phyloP scores from a whole-genome alignment of 2,329 filamentous ascomycete genomes.

The Stachybotrys elegans region DNA sequence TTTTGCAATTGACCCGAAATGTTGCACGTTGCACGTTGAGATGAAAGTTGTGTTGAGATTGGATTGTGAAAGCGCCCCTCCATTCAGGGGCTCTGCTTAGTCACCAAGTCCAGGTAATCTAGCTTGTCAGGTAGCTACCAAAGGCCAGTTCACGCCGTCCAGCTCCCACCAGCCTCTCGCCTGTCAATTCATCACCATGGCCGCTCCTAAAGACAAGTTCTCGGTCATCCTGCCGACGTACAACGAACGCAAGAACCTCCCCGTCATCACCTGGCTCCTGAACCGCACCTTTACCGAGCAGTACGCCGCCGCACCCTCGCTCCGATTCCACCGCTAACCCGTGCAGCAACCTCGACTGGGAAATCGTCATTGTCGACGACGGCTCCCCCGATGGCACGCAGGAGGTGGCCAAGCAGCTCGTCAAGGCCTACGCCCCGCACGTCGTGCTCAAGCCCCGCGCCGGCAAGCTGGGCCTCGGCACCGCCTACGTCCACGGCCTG shows the following conservation, averaged over 20 bases:
- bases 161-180: too few relatives aligned
- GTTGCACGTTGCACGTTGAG: too few relatives aligned
- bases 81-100: constrained; percentile 20
- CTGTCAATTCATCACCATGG: constrained; percentile 36
- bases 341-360: constrained; percentile 83
- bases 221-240: constrained; percentile 97
- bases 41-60: too few relatives aligned
- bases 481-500: constrained; percentile 91
- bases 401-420: constrained; percentile 82
- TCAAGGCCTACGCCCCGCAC: constrained; percentile 74
- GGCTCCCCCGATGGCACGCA: constrained; percentile 95
- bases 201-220: constrained; percentile 65
- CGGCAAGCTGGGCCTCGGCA: constrained; percentile 95
- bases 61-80: constrained; percentile 14
- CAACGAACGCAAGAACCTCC: constrained; percentile 96
- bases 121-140: background rate
- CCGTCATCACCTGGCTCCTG: constrained; percentile 91
- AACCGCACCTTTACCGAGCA: constrained; percentile 86
- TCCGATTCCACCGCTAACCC: too few relatives aligned
- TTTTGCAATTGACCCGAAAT: too few relatives aligned
- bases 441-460: constrained; percentile 82
- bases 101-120: constrained; percentile 6
- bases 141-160: background rate
- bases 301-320: too few relatives aligned
- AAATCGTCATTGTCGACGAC: constrained; percentile 97